Evolutionary conservation across 1,284 basidiomycete genomes (phyloP), one percentile per base, ranked within the genome.

Genomic region (Stygiomarasmius scandens): DNA sequence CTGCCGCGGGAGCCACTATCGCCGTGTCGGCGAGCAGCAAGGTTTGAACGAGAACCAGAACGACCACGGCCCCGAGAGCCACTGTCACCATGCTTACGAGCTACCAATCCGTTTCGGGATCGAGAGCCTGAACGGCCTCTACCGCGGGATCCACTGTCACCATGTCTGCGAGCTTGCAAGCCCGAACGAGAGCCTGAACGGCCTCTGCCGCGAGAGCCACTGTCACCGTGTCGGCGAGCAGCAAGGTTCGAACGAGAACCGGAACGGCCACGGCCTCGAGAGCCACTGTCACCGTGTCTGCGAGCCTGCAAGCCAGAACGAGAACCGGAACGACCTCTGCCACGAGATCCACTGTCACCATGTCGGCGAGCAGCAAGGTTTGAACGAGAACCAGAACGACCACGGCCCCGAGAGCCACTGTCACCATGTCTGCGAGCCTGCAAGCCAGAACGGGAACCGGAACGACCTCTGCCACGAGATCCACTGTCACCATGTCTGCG

Each of bases 401-500:
- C 61, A 24, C 61, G 54, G 34, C 62, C 60, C 2, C 52, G 41
- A 22, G 23, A 22, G 8, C 41, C 38, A 11, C 64, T 65, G 46
- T 64, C 61, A 19, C 66, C 66, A 46, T 64, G 63, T 19, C 61
- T 52, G 49, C 65, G 61, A 27, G 60, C 59, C 2, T 51, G 58
- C 3, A 65, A 53, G 16, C 54, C 24, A 8, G 20, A 56, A 52
- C 27, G 46, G 25, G 52, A 51, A 12, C 43, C 27, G 29, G 53
- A 58, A 43, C 49, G 51, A 34, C 55, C 60, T 22, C 55, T 24
- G 20, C 57, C 61, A 23, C 61, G 54, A 10, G 20, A 32, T 23
- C 32, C 49, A 53, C 58, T 59, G 38, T 62, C 63, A 25, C 67
- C 67, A 52, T 70, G 69, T 24, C 61, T 55, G 52, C 67, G 65